phyloP scores from a whole-genome alignment of 768 basidiomycete species.

The Coprinopsis sp. region DNA sequence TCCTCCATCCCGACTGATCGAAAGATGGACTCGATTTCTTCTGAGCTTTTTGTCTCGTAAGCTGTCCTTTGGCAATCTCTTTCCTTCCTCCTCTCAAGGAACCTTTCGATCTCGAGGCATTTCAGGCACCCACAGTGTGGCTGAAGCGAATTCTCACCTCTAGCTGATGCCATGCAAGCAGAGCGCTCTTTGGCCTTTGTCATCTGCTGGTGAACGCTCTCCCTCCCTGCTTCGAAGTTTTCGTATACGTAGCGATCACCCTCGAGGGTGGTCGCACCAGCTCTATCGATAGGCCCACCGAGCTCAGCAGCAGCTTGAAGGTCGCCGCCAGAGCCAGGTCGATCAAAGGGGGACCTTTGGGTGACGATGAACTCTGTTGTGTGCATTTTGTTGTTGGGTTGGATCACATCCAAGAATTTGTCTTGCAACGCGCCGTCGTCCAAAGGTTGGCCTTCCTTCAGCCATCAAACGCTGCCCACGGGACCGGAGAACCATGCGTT shows the following conservation, averaged over 20 bases:
- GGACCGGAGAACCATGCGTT: conserved; percentile 40
- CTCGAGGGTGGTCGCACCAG: no score
- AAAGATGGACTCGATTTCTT: conserved; percentile 10
- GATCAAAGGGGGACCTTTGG: not conserved
- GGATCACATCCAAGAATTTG: not conserved
- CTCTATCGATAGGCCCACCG: not conserved
- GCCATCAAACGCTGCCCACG: conserved; percentile 15
- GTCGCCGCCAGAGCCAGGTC: not conserved
- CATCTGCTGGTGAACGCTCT: conserved; percentile 6
- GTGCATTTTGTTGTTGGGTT: not conserved
- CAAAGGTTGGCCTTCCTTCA: not conserved
- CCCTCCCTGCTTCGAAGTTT: conserved; percentile 5
- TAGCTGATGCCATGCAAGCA: not conserved
- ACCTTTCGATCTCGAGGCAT: conserved; percentile 5
- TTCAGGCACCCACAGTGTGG: conserved; percentile 7
- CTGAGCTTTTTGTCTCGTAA: conserved; percentile 7
- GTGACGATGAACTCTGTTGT: not conserved
- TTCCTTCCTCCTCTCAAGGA: conserved; percentile 1
- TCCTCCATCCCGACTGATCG: conserved; percentile 11
- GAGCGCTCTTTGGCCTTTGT: conserved; percentile 3
- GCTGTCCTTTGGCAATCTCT: conserved; percentile 8
- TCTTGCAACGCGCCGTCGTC: conserved; percentile 1
- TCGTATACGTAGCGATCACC: conserved; percentile 1
- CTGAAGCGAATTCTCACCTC: not conserved
- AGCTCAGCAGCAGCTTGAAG: not conserved